Percentiles rank a stretch among this genome's conserved stretches.
phyloP scores from a whole-genome alignment of 2,329 filamentous ascomycete species.

The Diplodia seriata region DNA sequence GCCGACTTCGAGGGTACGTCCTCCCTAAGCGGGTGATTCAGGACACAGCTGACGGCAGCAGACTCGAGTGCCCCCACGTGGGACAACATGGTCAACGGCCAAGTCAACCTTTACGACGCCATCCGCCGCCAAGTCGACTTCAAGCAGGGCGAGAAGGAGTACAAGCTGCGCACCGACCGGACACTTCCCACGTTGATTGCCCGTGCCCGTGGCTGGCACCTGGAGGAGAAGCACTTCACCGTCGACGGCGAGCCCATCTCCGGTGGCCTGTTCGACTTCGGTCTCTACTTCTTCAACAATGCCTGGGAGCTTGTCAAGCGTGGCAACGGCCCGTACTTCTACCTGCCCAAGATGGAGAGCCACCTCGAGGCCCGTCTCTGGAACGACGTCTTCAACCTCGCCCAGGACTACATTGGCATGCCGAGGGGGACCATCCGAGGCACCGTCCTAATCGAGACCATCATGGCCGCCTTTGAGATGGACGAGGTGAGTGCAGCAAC shows the following conservation, averaged over 20 bases:
- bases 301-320: slow-evolving; percentile 84
- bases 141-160: slow-evolving; percentile 93
- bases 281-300: slow-evolving; percentile 99
- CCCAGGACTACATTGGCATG: slow-evolving; percentile 91
- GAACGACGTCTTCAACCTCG: slow-evolving; percentile 98
- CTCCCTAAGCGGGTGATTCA: neutral
- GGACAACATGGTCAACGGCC: slow-evolving; percentile 99
- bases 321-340: slow-evolving; percentile 94
- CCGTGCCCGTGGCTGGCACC: slow-evolving; percentile 94
- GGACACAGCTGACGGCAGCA: slow-evolving; percentile 46
- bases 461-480: slow-evolving; percentile 98
- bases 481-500: slow-evolving; percentile 67
- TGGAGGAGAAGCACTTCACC: slow-evolving; percentile 97
- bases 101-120: slow-evolving; percentile 96
- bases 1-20: slow-evolving; percentile 92
- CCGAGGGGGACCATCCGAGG: slow-evolving; percentile 89
- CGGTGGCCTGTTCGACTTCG: slow-evolving; percentile 92
- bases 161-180: slow-evolving; percentile 93
- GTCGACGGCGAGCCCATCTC: slow-evolving; percentile 95
- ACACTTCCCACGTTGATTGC: slow-evolving; percentile 89
- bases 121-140: slow-evolving; percentile 95
- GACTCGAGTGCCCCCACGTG: slow-evolving; percentile 95
- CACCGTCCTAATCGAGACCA: slow-evolving; percentile 97
- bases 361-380: slow-evolving; percentile 96
- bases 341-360: slow-evolving; percentile 97